A percentile compares a stretch with the other conserved stretches of the same genome.
These are phyloP conservation scores for Russula virescens DNA, from an alignment of 768 basidiomycete genomes.

Conservation along the genomic window DNA sequence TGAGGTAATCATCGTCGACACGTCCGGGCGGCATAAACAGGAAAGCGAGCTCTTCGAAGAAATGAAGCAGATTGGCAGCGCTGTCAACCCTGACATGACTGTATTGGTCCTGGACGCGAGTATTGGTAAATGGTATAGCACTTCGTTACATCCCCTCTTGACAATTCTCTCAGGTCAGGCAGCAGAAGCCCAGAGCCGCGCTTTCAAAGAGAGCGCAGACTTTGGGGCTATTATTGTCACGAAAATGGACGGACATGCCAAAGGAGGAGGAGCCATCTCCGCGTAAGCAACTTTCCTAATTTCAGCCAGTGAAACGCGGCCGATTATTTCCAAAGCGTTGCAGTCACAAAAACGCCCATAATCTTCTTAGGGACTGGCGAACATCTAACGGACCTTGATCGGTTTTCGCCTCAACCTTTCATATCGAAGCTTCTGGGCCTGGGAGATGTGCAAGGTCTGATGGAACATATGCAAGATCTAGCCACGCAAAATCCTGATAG, in stretches of 20 bases:
- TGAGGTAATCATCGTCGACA: conserved; percentile 98
- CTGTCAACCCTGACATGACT: conserved; percentile 95
- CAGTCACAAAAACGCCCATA: conserved; percentile 97
- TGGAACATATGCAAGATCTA: conserved; percentile 98
- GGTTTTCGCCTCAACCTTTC: conserved; percentile 94
- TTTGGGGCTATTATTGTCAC: conserved; percentile 99
- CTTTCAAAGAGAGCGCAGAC: conserved; percentile 96
- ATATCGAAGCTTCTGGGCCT: conserved; percentile 93
- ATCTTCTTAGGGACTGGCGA: conserved; percentile 98
- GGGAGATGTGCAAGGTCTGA: conserved; percentile 93
- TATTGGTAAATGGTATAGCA: conserved; percentile 53
- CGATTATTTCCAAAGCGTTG: conserved; percentile 55
- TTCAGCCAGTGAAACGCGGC: not conserved
- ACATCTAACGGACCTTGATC: conserved; percentile 94
- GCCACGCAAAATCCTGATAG: conserved; percentile 92
- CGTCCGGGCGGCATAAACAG: conserved; percentile 94
- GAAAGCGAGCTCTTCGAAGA: conserved; percentile 95
- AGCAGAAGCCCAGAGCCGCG: conserved; percentile 90
- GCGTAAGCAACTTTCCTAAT: conserved; percentile 59
- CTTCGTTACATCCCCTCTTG: not conserved
- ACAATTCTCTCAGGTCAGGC: conserved; percentile 63
- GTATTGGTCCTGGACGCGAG: conserved; percentile 94
- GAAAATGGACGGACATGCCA: conserved; percentile 99
- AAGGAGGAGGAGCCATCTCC: conserved; percentile 98
- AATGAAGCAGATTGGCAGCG: conserved; percentile 94